Base-by-base conservation (phyloP, 208 protist genomes). In the Leishmania aethiopica region DNA sequence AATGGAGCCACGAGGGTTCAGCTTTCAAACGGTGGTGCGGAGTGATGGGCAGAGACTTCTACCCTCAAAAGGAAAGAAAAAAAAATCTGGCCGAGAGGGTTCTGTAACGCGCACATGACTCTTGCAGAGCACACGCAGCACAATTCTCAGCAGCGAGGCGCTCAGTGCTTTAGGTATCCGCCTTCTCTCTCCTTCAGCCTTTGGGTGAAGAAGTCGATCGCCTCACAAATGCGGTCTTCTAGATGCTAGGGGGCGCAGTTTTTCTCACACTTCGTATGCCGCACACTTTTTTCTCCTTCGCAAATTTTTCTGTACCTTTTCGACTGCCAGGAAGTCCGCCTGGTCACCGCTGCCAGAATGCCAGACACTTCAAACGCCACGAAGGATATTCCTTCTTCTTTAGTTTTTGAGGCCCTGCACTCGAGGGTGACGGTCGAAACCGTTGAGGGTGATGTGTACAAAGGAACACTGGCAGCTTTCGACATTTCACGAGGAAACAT, bases 361-460 rank as follows among this genome's bases (percentile, higher is more conserved):
- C 60, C 40, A 42, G 75, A 78, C 15, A 45, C 75, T 51, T 32
- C 57, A 60, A 64, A 49, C 7, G n/a, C 11, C 11, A 53, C 28
- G n/a, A 59, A 64, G 69, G 90, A 93, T 81, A 66, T 90, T 67
- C 86, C 93, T 35, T 69, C 82, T 25, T 83, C 78, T 35, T 79
- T 92, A 1, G 84, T 92, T n/a, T 66, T 82, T 51, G 93, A 96
- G 62, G 71, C 84, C 3, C 78, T 88, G 3, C 80, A 83, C 69
- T 78, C 82, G 45, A 77, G 86, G 45, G 85, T 96, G 10, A 86
- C 77, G 5, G 90, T 95, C 3, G 93, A 96, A 78, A 94, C 90
- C 7, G 79, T 88, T 42, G 88, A 94, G 15, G 88, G 89, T 40
- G 69, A 80, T 78, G 37, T 82, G 17, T 93, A 90, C 67, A 88